These are phyloP conservation scores for Pseudonitzschia multiseries DNA, from an alignment of 108 stramenopile species.

Conservation along the genomic window DNA sequence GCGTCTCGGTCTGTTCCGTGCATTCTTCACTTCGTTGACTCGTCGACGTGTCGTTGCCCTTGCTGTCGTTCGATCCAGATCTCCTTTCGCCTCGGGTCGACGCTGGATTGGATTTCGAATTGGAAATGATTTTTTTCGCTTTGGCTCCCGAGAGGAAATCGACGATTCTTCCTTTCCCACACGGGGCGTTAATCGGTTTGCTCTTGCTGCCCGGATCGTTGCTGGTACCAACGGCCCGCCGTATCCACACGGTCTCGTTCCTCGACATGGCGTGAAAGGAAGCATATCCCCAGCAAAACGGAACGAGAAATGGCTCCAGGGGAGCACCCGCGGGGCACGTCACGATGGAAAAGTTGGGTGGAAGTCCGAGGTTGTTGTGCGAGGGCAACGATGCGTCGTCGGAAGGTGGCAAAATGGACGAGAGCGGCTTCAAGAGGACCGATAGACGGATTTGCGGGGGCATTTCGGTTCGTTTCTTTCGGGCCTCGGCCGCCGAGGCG, in stretches of 20 bases:
- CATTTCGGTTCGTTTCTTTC: constrained; percentile 7
- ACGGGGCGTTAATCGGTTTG: background rate
- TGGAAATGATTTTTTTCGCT: too few relatives aligned
- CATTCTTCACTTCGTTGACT: background rate
- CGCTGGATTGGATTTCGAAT: too few relatives aligned
- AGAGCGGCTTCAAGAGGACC: constrained; percentile 41
- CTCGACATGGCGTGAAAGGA: constrained; percentile 25
- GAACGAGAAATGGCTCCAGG: constrained; percentile 43
- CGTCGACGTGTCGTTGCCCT: background rate
- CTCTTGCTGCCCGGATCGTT: background rate
- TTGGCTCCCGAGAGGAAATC: background rate
- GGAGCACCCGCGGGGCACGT: constrained; percentile 29
- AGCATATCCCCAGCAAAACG: constrained; percentile 50
- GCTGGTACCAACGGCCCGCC: background rate
- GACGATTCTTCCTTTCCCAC: constrained; percentile 9
- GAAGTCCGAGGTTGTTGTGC: constrained; percentile 5
- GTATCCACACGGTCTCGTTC: constrained; percentile 26
- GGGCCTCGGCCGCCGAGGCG: constrained; percentile 2
- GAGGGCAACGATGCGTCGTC: background rate
- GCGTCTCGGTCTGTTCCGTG: background rate
- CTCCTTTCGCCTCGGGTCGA: too few relatives aligned
- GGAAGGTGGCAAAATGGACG: constrained; percentile 31
- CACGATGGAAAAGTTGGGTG: constrained; percentile 44
- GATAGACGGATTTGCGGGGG: constrained; percentile 29
- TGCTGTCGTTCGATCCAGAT: background rate